Conservation (phyloP, 2,329 filamentous ascomycete species). For the Colletotrichum graminicola region DNA sequence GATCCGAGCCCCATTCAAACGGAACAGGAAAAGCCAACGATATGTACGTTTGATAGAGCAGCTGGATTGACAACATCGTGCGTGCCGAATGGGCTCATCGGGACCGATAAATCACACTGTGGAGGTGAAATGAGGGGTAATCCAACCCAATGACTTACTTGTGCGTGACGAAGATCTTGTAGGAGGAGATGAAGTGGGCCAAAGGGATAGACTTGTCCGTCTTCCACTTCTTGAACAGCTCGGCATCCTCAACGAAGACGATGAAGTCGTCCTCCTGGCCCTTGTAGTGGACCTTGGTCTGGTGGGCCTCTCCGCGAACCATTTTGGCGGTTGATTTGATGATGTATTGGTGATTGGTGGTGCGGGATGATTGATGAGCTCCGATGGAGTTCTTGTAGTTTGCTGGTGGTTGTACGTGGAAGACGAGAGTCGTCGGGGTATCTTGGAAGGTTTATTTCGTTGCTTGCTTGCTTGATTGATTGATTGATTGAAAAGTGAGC, state of each 20-base stretch:
- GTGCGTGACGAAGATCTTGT: conserved; percentile 91
- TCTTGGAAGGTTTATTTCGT: conserved; percentile 19
- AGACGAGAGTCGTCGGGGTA: conserved; percentile 23
- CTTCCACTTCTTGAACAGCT: conserved; percentile 84
- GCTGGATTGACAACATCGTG: not conserved
- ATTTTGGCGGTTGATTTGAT: conserved; percentile 59
- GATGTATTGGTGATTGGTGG: conserved; percentile 33
- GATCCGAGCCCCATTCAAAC: not conserved
- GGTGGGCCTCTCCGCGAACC: conserved; percentile 77
- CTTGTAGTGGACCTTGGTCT: conserved; percentile 89
- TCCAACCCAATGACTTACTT: conserved; percentile 71
- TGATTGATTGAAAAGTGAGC: conserved; percentile 23
- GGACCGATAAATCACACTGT: no score
- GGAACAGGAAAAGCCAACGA: no score
- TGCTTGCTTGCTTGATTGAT: conserved; percentile 6
- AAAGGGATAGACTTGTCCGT: conserved; percentile 82
- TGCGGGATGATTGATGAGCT: conserved; percentile 35
- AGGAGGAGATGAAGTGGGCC: conserved; percentile 86
- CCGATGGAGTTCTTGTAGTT: conserved; percentile 29
- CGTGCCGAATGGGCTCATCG: not conserved
- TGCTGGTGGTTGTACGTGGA: conserved; percentile 28
- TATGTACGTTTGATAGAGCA: not conserved
- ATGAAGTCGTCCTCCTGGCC: conserved; percentile 72
- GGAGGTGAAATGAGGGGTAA: not conserved
- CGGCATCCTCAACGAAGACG: conserved; percentile 69